A percentile compares a stretch with the other conserved stretches of the same genome.
Evolutionary conservation across 345 rosid genomes (phyloP).

Genomic region (Angophora floribunda): DNA sequence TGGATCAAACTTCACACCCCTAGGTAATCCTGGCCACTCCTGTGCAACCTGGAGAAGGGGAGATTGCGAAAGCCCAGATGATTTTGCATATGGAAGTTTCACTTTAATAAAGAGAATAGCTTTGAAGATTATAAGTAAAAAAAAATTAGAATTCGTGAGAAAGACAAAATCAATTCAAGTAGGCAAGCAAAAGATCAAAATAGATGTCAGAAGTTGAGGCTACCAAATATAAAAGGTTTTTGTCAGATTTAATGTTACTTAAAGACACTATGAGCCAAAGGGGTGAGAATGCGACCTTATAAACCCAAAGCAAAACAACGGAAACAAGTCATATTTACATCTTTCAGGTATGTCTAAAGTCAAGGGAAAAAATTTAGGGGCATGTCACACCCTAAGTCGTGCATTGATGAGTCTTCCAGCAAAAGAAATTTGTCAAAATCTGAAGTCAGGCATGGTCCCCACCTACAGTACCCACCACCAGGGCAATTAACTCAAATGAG

Average conservation of each 20-base stretch:
- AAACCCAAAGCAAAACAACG: not conserved
- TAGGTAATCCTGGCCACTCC: conserved; percentile 91
- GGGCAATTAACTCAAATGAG: not conserved
- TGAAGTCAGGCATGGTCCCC: not conserved
- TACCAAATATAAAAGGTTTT: not conserved
- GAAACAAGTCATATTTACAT: not conserved
- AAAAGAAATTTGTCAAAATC: not conserved
- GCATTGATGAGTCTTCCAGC: not conserved
- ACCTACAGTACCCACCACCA: not conserved
- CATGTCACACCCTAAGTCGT: not conserved
- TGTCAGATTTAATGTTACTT: not conserved
- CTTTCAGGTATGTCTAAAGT: not conserved
- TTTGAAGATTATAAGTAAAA: not conserved
- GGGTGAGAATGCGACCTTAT: not conserved
- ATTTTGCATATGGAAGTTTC: not conserved
- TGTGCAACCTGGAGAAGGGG: conserved; percentile 42
- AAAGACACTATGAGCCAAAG: not conserved
- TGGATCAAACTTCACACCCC: conserved; percentile 95
- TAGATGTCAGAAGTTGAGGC: not conserved
- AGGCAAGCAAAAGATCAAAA: not conserved
- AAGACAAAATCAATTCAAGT: not conserved
- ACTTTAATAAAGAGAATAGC: not conserved
- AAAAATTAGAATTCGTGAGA: not conserved
- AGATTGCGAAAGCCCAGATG: not conserved
- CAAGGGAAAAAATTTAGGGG: not conserved